phyloP scores from a whole-genome alignment of 75 land plant genomes.

The Selaginella tamariscina region DNA sequence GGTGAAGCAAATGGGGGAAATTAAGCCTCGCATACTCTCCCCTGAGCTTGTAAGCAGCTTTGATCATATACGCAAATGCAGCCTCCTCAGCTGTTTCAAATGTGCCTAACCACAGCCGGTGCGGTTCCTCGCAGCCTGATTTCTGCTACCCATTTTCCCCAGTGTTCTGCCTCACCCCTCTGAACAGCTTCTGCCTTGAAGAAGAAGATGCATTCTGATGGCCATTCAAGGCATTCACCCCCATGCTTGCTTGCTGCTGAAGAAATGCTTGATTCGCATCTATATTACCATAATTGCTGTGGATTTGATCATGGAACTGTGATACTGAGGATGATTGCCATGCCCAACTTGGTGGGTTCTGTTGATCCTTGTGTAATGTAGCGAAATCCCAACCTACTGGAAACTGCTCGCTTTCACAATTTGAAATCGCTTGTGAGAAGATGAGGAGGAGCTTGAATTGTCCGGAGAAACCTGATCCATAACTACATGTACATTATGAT shows the following conservation, averaged over 20 bases:
- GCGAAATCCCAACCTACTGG: too few relatives aligned
- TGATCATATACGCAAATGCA: conserved; percentile 63
- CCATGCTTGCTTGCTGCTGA: background rate
- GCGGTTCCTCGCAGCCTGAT: conserved; percentile 74
- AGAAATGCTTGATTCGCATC: background rate
- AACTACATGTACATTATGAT: too few relatives aligned
- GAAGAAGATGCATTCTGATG: too few relatives aligned
- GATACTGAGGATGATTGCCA: background rate
- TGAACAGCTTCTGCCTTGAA: too few relatives aligned
- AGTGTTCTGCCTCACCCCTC: conserved; percentile 85
- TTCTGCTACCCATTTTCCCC: conserved; percentile 97
- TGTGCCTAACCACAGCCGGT: conserved; percentile 83
- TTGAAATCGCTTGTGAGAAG: too few relatives aligned
- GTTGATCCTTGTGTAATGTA: too few relatives aligned
- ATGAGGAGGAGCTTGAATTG: too few relatives aligned
- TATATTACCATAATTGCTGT: background rate
- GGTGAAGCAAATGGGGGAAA: conserved; percentile 52
- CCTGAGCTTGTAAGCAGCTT: conserved; percentile 65
- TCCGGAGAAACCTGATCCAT: too few relatives aligned
- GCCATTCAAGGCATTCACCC: conserved; percentile 13
- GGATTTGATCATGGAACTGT: background rate
- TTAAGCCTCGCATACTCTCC: conserved; percentile 76
- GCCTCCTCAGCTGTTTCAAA: conserved; percentile 88
- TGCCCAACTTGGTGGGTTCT: background rate
- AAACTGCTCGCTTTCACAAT: too few relatives aligned